Evolutionary conservation across 495 filamentous ascomycete species (phyloP).

Genomic region (Podospora bellae-mahoneyi): DNA sequence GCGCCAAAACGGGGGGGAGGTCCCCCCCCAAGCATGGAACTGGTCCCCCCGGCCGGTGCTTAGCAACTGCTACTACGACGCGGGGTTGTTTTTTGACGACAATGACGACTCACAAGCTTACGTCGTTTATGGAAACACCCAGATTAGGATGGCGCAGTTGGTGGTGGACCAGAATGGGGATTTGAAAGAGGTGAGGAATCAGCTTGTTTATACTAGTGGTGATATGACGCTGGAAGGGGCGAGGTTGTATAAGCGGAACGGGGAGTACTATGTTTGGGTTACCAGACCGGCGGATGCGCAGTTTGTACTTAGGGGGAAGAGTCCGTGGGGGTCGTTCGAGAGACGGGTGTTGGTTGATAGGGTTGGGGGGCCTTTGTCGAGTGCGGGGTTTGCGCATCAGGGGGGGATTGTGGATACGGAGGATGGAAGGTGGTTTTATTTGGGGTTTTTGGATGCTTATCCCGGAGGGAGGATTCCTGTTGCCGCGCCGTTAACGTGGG

Average conservation of each 20-base stretch:
- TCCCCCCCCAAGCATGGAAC: constrained; percentile 13
- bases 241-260: constrained; percentile 55
- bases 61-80: constrained; percentile 56
- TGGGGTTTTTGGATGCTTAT: constrained; percentile 54
- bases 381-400: constrained; percentile 50
- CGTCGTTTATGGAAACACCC: constrained; percentile 51
- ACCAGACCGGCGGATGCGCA: constrained; percentile 45
- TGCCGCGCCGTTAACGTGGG: constrained; percentile 52
- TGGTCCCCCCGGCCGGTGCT: constrained; percentile 40
- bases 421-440: constrained; percentile 56
- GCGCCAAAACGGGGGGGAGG: constrained; percentile 18
- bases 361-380: constrained; percentile 41
- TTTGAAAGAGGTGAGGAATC: constrained; percentile 24
- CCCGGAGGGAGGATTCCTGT: constrained; percentile 57
- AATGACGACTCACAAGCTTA: constrained; percentile 52
- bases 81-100: constrained; percentile 55
- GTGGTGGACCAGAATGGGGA: constrained; percentile 37
- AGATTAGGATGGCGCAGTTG: constrained; percentile 51
- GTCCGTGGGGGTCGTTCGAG: constrained; percentile 48
- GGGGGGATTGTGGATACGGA: constrained; percentile 54
- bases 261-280: constrained; percentile 53
- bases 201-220: constrained; percentile 40
- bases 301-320: constrained; percentile 47
- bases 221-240: constrained; percentile 50
- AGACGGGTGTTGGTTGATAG: constrained; percentile 35